A percentile compares a stretch with the other conserved stretches of the same genome.
Evolutionary conservation across 2,329 filamentous ascomycete genomes (phyloP).

Genomic region (Cercospora sojina): DNA sequence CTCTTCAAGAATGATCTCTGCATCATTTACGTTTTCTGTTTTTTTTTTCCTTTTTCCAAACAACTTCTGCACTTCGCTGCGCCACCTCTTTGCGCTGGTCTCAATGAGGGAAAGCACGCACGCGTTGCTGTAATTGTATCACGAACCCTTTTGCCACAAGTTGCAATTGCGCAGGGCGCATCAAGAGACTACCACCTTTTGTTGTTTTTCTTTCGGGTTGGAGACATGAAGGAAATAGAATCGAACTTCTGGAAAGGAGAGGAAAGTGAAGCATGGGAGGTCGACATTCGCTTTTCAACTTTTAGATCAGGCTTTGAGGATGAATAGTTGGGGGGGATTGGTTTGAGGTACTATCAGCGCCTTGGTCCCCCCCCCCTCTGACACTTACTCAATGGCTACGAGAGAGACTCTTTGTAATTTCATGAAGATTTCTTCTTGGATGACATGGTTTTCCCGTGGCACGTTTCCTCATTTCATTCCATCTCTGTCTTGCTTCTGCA

Average conservation of each 20-base stretch:
- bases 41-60: not conserved
- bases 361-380: not conserved
- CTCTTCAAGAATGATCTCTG: conserved; percentile 1
- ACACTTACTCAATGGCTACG: not conserved
- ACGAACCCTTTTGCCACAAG: conserved; percentile 2
- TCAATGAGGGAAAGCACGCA: not conserved
- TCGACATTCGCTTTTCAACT: not conserved
- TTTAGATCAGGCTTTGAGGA: not conserved
- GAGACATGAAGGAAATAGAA: not conserved
- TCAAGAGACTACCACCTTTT: not conserved
- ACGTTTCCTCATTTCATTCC: not conserved
- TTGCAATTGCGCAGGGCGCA: not conserved
- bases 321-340: not conserved
- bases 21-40: not conserved
- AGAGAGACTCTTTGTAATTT: not conserved
- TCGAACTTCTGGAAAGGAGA: not conserved
- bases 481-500: not conserved
- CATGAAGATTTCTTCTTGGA: conserved; percentile 1
- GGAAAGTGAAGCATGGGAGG: not conserved
- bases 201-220: not conserved
- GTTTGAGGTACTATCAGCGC: not conserved
- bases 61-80: not conserved
- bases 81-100: not conserved
- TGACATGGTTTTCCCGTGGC: not conserved
- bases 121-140: conserved; percentile 5